A percentile compares a stretch with the other conserved stretches of the same genome.
Conservation (phyloP, 75 land plant species). For the Cryptomeria japonica region DNA sequence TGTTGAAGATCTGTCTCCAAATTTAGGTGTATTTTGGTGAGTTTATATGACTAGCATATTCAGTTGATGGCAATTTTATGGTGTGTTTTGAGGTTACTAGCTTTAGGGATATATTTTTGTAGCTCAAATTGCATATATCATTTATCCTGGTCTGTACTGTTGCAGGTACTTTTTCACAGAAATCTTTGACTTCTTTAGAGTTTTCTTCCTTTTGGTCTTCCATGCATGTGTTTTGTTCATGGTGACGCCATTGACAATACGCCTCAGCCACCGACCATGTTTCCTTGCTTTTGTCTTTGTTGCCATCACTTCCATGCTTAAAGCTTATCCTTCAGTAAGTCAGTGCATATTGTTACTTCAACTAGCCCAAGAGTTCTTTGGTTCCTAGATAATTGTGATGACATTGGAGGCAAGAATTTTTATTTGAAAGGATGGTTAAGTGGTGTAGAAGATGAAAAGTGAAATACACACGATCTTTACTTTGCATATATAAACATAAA, state of each 20-base stretch:
- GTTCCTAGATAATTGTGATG: not conserved
- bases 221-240: slow-evolving; percentile 86
- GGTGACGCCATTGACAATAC: slow-evolving; percentile 79
- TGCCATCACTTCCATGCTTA: slow-evolving; percentile 76
- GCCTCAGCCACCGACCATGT: slow-evolving; percentile 79
- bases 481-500: slow-evolving; percentile 19
- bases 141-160: not conserved
- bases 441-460: not conserved
- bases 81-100: not conserved
- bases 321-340: slow-evolving; percentile 94
- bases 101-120: not conserved
- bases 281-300: slow-evolving; percentile 80
- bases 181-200: slow-evolving; percentile 87
- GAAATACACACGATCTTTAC: slow-evolving; percentile 6
- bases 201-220: slow-evolving; percentile 86
- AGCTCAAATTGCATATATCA: not conserved
- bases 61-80: not conserved
- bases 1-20: slow-evolving; percentile 87
- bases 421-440: not conserved
- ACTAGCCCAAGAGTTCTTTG: not conserved
- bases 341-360: not conserved
- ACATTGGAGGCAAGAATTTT: not conserved
- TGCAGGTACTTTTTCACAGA: slow-evolving; percentile 87
- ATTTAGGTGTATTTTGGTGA: slow-evolving; percentile 86
- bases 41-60: not conserved